A percentile compares a stretch with the other conserved stretches of the same genome.
Conservation (phyloP, 169 alveolate species). For the Plasmodium reichenowi region DNA sequence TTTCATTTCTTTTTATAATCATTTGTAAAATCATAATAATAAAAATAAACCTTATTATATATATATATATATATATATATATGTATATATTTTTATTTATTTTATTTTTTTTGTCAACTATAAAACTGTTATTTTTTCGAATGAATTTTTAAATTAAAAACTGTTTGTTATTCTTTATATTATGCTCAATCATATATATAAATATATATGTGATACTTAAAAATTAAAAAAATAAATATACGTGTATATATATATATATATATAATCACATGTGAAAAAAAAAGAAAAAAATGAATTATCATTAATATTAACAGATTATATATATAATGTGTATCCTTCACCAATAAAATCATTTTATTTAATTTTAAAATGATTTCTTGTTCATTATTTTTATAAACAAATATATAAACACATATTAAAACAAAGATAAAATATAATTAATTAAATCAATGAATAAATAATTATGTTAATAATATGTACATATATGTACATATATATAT, state of each 20-base stretch:
- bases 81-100: neutral
- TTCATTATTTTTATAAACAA: neutral
- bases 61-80: neutral
- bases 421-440: constrained; percentile 3
- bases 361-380: constrained; percentile 1
- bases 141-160: constrained; percentile 5
- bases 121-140: neutral
- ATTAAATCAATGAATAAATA: neutral
- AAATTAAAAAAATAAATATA: neutral
- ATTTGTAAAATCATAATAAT: too few species aligned
- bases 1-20: too few species aligned
- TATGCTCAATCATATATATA: constrained; percentile 3
- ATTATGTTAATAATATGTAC: neutral
- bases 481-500: too few species aligned
- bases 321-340: neutral
- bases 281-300: neutral
- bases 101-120: constrained; percentile 1
- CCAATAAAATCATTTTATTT: neutral
- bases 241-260: neutral
- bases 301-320: too few species aligned
- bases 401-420: constrained; percentile 10
- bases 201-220: neutral
- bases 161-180: constrained; percentile 26
- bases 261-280: neutral
- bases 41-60: too few species aligned